phyloP scores from a whole-genome alignment of 1,139 yeast species.

The Blastobotrys elegans region DNA sequence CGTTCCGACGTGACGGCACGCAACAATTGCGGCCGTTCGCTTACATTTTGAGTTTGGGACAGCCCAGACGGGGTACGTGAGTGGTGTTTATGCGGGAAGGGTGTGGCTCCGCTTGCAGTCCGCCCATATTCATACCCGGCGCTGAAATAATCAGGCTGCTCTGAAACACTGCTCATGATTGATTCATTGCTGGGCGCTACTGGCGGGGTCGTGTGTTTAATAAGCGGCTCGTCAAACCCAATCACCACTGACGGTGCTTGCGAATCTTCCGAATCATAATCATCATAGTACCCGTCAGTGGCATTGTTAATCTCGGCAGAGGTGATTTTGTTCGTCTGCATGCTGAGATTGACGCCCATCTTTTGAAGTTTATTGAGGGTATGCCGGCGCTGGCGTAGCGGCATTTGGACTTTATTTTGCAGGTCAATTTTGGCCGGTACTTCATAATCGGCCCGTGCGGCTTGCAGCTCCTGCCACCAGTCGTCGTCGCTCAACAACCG shows the following conservation, averaged over 20 bases:
- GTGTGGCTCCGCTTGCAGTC: slow-evolving; percentile 10
- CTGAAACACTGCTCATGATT: background rate
- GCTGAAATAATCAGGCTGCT: slow-evolving; percentile 9
- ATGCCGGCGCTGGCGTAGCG: slow-evolving; percentile 28
- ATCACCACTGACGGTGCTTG: background rate
- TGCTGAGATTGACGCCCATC: slow-evolving; percentile 68
- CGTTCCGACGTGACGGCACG: background rate
- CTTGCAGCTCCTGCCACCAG: slow-evolving; percentile 65
- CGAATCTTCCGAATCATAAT: slow-evolving; percentile 1
- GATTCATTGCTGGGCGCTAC: background rate
- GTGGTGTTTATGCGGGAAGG: slow-evolving; percentile 5
- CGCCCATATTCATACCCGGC: slow-evolving; percentile 12
- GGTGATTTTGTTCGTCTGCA: slow-evolving; percentile 53
- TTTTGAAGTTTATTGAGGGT: slow-evolving; percentile 44
- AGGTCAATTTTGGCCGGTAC: slow-evolving; percentile 5
- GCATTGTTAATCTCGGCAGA: slow-evolving; percentile 12
- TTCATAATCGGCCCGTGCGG: slow-evolving; percentile 44
- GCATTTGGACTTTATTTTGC: slow-evolving; percentile 2
- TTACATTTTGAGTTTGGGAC: background rate
- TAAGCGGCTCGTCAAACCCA: background rate
- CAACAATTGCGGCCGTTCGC: slow-evolving; percentile 1
- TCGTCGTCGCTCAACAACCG: slow-evolving; percentile 41
- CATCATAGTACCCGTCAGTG: slow-evolving; percentile 18
- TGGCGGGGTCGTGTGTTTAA: background rate
- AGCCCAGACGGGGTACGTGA: slow-evolving; percentile 4